Evolutionary conservation across 140 eudicot genomes (phyloP), one percentile per base, ranked within the genome.

Genomic region (Cichorium intybus): DNA sequence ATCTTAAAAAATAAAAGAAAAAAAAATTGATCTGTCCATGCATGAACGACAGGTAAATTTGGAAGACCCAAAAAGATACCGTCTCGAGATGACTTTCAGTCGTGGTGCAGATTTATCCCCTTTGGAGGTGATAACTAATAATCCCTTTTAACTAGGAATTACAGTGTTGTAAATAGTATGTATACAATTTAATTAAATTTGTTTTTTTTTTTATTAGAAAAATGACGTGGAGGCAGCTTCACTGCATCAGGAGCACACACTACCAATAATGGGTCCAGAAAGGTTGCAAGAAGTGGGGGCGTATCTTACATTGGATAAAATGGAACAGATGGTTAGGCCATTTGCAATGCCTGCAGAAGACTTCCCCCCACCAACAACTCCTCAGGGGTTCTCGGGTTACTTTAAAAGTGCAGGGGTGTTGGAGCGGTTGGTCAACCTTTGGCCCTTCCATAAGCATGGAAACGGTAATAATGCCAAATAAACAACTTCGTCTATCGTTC

Each of bases 291-390:
- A 92, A 75, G 84, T 84, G 27, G 89, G 88, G 56, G 79, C 97
- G 23, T 88, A 80, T 72, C 69, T 92, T 62, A 92, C 95, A 27
- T 55, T 92, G 18, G 99, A 88, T 76, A 83, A 64, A 68, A 81
- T 92, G 95, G 99, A 88, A 66, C 81, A 75, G 59, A 81, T 92
- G 98, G 62, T 85, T 7, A 89, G 85, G n/a, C 84, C 90, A 1
- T 92, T 88, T 79, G 98, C 98, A 0, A 92, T 88, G 99, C 99
- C 97, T 17, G 99, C 95, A 0, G 99, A 92, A 74, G 97, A 92
- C 77, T 88, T 92, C 50, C 99, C 99, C 17, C 99, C 99, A 9
- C 93, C 99, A 6, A 10, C 92, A 10, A 85, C 66, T 31, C 98
- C 98, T 17, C 91, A 84, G 48, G 98, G 99, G 48, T 93, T 93